Evolutionary conservation across 352 stramenopile genomes (phyloP).

Genomic region (Pythium phragmiticola): DNA sequence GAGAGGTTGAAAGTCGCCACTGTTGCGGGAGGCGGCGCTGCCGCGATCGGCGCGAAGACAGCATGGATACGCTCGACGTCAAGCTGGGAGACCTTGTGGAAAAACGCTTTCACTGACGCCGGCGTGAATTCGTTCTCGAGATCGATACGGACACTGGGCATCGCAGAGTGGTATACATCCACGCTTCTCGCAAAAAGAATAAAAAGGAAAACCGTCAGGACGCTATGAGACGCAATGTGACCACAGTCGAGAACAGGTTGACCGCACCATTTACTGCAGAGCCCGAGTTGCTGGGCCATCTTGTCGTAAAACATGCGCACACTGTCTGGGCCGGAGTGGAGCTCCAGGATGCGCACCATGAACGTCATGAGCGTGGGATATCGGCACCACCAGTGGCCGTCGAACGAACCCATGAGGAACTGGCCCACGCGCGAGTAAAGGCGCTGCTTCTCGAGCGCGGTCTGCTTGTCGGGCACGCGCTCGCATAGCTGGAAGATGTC

Average conservation of each 20-base stretch:
- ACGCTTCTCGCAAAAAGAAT: constrained; percentile 36
- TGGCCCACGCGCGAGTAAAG: constrained; percentile 76
- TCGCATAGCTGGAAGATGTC: constrained; percentile 41
- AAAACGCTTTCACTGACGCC: constrained; percentile 71
- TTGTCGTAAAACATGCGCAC: constrained; percentile 72
- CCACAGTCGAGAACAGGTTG: background rate
- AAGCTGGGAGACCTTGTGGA: constrained; percentile 69
- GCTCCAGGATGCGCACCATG: constrained; percentile 85
- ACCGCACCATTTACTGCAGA: constrained; percentile 65
- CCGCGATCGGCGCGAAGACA: constrained; percentile 32
- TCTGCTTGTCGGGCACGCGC: constrained; percentile 28
- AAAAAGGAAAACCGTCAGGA: background rate
- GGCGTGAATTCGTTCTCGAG: constrained; percentile 79
- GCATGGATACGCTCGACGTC: constrained; percentile 68
- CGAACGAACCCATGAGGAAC: constrained; percentile 68
- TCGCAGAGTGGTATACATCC: constrained; percentile 80
- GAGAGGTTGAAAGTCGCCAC: background rate
- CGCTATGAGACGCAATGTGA: background rate
- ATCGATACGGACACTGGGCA: constrained; percentile 68
- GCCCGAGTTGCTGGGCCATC: constrained; percentile 62
- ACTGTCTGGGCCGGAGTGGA: constrained; percentile 68
- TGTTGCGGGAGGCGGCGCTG: background rate
- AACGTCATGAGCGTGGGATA: constrained; percentile 84
- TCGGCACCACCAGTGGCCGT: constrained; percentile 79
- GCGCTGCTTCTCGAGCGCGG: constrained; percentile 57